Evolutionary conservation across 257 asterid genomes (phyloP).

Genomic region (Solanum sparsipilum): DNA sequence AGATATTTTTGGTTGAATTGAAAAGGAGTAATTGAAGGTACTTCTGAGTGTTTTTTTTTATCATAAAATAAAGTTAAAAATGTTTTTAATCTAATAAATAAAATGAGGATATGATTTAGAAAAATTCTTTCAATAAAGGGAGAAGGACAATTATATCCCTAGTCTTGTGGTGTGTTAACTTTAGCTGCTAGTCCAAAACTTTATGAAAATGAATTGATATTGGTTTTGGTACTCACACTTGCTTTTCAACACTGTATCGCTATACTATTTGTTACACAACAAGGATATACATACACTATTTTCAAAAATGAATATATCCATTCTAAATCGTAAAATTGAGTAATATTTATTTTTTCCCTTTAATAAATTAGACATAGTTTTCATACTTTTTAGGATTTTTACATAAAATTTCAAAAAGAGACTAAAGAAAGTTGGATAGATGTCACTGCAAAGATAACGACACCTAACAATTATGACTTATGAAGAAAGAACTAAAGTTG

Average conservation of each 20-base stretch:
- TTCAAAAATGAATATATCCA: rapidly evolving
- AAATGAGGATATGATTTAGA: not conserved
- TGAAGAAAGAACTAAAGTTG: not conserved
- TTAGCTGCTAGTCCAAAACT: too few species aligned
- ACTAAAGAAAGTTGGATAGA: not conserved
- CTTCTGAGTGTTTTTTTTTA: not conserved
- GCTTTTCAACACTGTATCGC: too few species aligned
- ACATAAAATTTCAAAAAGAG: not conserved
- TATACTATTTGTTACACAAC: too few species aligned
- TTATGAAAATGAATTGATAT: too few species aligned
- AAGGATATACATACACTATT: too few species aligned
- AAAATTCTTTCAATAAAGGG: too few species aligned
- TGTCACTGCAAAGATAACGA: not conserved
- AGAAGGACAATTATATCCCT: too few species aligned
- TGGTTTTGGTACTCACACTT: too few species aligned
- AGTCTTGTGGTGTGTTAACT: too few species aligned
- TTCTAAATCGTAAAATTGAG: too few species aligned
- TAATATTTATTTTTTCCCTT: not conserved
- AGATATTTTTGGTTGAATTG: not conserved
- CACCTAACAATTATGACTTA: not conserved
- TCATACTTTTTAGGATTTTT: not conserved
- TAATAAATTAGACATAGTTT: not conserved
- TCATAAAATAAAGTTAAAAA: too few species aligned
- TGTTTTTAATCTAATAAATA: too few species aligned
- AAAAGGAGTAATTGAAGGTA: not conserved